Evolutionary conservation across 345 rosid species (phyloP).

Genomic region (Boechera stricta): DNA sequence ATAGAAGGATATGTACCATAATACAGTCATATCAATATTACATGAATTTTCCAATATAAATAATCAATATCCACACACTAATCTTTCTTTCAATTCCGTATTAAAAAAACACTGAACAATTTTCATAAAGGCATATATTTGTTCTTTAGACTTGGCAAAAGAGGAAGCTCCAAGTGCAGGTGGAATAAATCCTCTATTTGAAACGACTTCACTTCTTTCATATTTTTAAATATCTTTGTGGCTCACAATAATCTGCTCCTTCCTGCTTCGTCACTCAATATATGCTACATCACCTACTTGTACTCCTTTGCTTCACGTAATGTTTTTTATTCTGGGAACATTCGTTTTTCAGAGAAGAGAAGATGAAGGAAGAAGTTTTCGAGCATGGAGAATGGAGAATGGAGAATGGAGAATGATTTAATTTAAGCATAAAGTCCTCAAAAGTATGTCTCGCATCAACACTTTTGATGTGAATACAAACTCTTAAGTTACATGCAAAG

Average conservation of each 20-base stretch:
- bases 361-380: background rate
- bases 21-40: background rate
- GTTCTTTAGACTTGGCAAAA: slow-evolving; percentile 38
- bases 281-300: slow-evolving; percentile 30
- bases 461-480: background rate
- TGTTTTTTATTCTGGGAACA: slow-evolving; percentile 32
- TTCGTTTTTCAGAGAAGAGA: slow-evolving; percentile 24
- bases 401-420: background rate
- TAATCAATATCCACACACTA: slow-evolving; percentile 15
- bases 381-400: slow-evolving; percentile 2
- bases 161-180: slow-evolving; percentile 34
- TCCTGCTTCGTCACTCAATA: slow-evolving; percentile 33
- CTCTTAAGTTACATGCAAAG: slow-evolving; percentile 7
- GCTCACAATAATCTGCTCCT: slow-evolving; percentile 26
- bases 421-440: background rate
- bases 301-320: slow-evolving; percentile 22
- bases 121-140: slow-evolving; percentile 16
- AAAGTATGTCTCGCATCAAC: background rate
- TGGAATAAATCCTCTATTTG: slow-evolving; percentile 42
- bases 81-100: slow-evolving; percentile 7
- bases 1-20: background rate
- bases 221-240: background rate
- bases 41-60: background rate
- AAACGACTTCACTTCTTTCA: slow-evolving; percentile 33
- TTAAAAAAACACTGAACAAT: background rate